These are phyloP conservation scores for Nicotiana tabacum DNA, from an alignment of 257 asterid genomes.

Conservation along the genomic window DNA sequence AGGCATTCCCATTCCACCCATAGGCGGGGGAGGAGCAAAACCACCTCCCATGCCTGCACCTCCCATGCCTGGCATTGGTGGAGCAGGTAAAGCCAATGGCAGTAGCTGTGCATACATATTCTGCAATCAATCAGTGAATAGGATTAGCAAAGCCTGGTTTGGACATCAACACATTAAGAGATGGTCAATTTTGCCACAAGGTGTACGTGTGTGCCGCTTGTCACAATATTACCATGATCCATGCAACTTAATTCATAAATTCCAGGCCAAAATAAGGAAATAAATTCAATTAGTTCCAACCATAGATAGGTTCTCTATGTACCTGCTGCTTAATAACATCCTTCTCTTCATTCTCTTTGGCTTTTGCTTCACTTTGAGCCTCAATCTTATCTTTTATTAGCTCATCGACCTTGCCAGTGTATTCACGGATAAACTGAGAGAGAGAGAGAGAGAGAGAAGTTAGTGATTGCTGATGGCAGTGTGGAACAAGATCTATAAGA, in stretches of 20 bases:
- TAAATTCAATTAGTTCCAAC: neutral
- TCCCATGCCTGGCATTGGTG: conserved; percentile 86
- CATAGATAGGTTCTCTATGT: neutral
- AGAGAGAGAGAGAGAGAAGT: conserved; percentile 1
- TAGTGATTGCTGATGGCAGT: neutral
- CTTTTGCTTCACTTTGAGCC: conserved; percentile 65
- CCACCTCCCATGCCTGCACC: conserved; percentile 66
- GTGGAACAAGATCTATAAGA: neutral
- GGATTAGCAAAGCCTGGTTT: neutral
- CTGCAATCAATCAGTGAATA: conserved; percentile 39
- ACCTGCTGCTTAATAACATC: conserved; percentile 91
- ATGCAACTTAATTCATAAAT: neutral
- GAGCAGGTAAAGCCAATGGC: conserved; percentile 99
- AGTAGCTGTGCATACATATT: conserved; percentile 94
- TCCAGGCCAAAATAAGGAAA: neutral
- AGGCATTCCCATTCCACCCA: conserved; percentile 93
- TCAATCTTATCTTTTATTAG: conserved; percentile 81
- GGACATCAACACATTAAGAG: neutral
- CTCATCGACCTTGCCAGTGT: conserved; percentile 92
- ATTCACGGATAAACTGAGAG: conserved; percentile 86
- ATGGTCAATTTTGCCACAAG: neutral
- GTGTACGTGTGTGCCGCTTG: neutral
- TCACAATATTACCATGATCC: neutral
- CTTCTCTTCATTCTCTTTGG: conserved; percentile 82
- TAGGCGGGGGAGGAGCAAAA: conserved; percentile 49